These are phyloP conservation scores for Cyberlindnera maritima DNA, from an alignment of 805 yeast genomes.

Conservation along the genomic window DNA sequence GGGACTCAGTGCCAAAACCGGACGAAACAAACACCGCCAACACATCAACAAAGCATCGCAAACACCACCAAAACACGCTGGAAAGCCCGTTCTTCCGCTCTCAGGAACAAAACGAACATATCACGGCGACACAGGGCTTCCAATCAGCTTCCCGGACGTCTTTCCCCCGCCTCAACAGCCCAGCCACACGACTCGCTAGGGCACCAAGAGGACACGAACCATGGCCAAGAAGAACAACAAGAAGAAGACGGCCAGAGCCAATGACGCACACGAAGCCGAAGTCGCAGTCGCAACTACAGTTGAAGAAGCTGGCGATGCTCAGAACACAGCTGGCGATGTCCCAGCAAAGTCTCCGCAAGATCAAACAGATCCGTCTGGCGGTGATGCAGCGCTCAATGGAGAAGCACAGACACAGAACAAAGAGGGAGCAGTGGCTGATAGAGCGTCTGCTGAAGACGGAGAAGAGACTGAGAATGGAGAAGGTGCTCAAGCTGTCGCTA, in stretches of 20 bases:
- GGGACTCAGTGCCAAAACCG: not conserved
- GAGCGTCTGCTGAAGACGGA: slow-evolving; percentile 4
- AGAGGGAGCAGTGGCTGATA: slow-evolving; percentile 9
- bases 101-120: too few relatives aligned
- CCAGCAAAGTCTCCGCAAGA: slow-evolving; percentile 8
- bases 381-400: slow-evolving; percentile 8
- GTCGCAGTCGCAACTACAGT: not conserved
- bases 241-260: slow-evolving; percentile 12
- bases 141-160: too few relatives aligned
- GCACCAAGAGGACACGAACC: not conserved
- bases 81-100: not conserved
- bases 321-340: slow-evolving; percentile 8
- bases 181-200: not conserved
- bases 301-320: slow-evolving; percentile 9
- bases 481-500: slow-evolving; percentile 10
- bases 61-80: not conserved
- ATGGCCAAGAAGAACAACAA: slow-evolving; percentile 18
- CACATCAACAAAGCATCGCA: not conserved
- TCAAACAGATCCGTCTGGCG: slow-evolving; percentile 8
- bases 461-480: slow-evolving; percentile 7
- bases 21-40: not conserved
- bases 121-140: too few relatives aligned
- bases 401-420: slow-evolving; percentile 8
- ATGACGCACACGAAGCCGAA: slow-evolving; percentile 1
- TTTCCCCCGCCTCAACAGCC: not conserved